Evolutionary conservation across 1,139 yeast genomes (phyloP).

Genomic region (Ogataea hybrid): DNA sequence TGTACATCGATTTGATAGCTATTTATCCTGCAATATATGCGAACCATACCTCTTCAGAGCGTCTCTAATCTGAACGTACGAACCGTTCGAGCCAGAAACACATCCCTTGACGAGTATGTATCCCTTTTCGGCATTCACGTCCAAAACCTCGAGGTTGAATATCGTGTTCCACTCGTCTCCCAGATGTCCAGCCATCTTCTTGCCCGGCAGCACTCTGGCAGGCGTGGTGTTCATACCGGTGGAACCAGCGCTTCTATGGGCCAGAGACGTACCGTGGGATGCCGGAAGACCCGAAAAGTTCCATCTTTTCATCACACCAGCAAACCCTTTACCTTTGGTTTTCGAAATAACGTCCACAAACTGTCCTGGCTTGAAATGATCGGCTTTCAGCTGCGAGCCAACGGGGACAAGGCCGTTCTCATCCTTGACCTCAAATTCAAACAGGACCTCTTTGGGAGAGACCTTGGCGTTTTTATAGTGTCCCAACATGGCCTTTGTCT

Average conservation of each 20-base stretch:
- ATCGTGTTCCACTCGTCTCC: constrained; percentile 76
- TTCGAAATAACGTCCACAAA: constrained; percentile 75
- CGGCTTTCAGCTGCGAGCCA: constrained; percentile 80
- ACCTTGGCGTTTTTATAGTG: constrained; percentile 79
- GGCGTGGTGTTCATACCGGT: constrained; percentile 95
- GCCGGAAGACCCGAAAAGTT: constrained; percentile 91
- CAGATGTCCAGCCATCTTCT: constrained; percentile 98
- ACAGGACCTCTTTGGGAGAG: constrained; percentile 73
- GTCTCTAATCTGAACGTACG: constrained; percentile 74
- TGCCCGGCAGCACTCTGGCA: constrained; percentile 94
- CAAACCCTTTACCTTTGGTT: constrained; percentile 94
- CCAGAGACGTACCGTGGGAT: constrained; percentile 91
- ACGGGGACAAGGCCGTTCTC: constrained; percentile 65
- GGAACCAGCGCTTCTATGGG: constrained; percentile 97
- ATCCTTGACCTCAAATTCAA: constrained; percentile 76
- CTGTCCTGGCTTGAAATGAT: constrained; percentile 82
- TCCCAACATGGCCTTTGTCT: constrained; percentile 66
- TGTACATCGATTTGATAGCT: constrained; percentile 1
- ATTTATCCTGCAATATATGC: constrained; percentile 19
- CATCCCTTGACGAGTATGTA: constrained; percentile 83
- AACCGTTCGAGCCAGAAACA: constrained; percentile 85
- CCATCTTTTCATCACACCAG: constrained; percentile 98
- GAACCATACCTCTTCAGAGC: constrained; percentile 49
- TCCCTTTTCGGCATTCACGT: constrained; percentile 78
- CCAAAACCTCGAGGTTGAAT: constrained; percentile 73